Percentiles rank a stretch among this genome's conserved stretches.
phyloP scores from a whole-genome alignment of 257 asterid species.

The Sherardia arvensis region DNA sequence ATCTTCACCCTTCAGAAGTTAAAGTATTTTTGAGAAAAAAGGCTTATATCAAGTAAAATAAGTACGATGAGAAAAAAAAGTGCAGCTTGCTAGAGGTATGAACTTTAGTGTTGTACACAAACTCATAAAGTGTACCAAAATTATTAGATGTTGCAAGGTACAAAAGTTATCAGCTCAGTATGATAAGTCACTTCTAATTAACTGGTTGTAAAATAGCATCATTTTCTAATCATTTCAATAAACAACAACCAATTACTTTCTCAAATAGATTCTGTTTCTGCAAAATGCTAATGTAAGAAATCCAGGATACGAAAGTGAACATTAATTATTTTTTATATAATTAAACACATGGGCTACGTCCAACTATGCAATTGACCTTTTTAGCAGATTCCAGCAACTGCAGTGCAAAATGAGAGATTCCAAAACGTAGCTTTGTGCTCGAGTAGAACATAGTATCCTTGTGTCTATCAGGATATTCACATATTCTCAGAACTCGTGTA shows the following conservation, averaged over 20 bases:
- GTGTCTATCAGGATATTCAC: conserved; percentile 66
- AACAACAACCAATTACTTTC: neutral
- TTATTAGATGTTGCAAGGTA: no score
- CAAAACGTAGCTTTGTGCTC: conserved; percentile 57
- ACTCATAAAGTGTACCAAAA: no score
- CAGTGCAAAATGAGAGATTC: conserved; percentile 57
- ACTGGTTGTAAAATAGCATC: neutral
- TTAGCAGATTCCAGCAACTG: conserved; percentile 64
- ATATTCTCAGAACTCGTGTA: conserved; percentile 85
- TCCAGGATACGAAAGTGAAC: conserved; percentile 6
- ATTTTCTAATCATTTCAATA: neutral
- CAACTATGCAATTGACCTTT: conserved; percentile 29
- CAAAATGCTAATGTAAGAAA: neutral
- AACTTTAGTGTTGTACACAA: neutral
- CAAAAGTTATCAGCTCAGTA: no score
- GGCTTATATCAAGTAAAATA: neutral
- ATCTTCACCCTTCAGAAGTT: conserved; percentile 48
- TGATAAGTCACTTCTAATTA: neutral
- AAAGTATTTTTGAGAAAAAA: conserved; percentile 12
- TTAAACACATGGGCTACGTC: neutral
- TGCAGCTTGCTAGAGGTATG: neutral
- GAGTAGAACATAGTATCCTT: conserved; percentile 42
- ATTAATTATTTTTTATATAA: neutral
- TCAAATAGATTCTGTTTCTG: neutral
- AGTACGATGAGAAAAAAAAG: neutral